Percentiles rank a stretch among this genome's conserved stretches.
Evolutionary conservation across 345 rosid species (phyloP).

Genomic region (Citrus reticulata): DNA sequence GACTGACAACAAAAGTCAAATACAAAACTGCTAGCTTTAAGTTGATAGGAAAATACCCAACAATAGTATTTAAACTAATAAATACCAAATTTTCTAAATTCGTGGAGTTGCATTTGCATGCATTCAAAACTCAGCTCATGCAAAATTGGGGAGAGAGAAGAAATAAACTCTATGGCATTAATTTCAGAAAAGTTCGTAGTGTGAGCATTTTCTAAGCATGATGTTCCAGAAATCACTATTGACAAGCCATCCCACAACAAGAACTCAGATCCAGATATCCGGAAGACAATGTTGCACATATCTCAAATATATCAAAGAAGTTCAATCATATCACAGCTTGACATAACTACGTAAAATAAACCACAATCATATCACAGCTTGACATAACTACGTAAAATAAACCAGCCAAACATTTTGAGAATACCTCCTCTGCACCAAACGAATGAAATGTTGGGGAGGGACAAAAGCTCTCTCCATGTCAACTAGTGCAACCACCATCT

Average conservation of each 20-base stretch:
- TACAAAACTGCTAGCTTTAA: background rate
- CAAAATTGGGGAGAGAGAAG: background rate
- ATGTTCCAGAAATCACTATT: background rate
- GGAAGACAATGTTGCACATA: background rate
- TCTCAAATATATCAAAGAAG: background rate
- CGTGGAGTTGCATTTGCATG: background rate
- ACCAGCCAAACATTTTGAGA: background rate
- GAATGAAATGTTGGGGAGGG: conserved; percentile 83
- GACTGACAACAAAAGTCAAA: background rate
- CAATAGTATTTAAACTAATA: background rate
- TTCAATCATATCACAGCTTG: background rate
- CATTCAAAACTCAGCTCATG: background rate
- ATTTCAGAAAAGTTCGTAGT: background rate
- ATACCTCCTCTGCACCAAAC: conserved; percentile 79
- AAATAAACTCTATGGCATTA: background rate
- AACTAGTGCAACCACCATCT: conserved; percentile 77
- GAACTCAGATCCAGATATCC: background rate
- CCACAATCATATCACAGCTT: background rate
- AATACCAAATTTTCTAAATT: background rate
- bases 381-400: background rate
- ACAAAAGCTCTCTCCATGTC: conserved; percentile 90
- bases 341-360: background rate
- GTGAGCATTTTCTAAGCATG: background rate
- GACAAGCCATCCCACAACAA: background rate
- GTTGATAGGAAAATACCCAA: background rate